Conservation (phyloP, 192 early-diverging fungal genomes). For the Anaeromyces robustus region DNA sequence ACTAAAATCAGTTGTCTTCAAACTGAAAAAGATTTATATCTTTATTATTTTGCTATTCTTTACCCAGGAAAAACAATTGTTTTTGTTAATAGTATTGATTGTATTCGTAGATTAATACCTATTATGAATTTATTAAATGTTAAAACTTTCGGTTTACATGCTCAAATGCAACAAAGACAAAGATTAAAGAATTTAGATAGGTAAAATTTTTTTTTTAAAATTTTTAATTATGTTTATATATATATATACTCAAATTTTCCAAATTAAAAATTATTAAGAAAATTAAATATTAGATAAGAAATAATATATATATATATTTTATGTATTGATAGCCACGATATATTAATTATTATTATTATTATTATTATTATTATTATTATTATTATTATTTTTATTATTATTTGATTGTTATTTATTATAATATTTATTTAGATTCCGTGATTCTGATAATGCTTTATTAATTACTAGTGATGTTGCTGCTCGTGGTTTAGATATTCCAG, state of each 20-base stretch:
- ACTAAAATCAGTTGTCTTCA: conserved; percentile 71
- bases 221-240: too few relatives aligned
- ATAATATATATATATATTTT: too few relatives aligned
- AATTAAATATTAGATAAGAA: too few relatives aligned
- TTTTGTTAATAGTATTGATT: conserved; percentile 92
- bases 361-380: background rate
- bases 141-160: conserved; percentile 70
- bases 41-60: conserved; percentile 75
- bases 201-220: too few relatives aligned
- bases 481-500: conserved; percentile 83
- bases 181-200: conserved; percentile 83
- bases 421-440: conserved; percentile 37
- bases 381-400: too few relatives aligned
- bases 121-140: conserved; percentile 59
- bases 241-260: too few relatives aligned
- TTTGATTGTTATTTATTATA: too few relatives aligned
- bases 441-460: conserved; percentile 54
- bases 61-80: conserved; percentile 82
- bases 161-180: conserved; percentile 92
- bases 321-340: too few relatives aligned
- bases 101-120: conserved; percentile 73
- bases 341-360: background rate
- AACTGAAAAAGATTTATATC: conserved; percentile 49
- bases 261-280: too few relatives aligned
- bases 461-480: conserved; percentile 94